These are phyloP conservation scores for Hypericum perforatum DNA, from an alignment of 345 rosid species.

Conservation along the genomic window DNA sequence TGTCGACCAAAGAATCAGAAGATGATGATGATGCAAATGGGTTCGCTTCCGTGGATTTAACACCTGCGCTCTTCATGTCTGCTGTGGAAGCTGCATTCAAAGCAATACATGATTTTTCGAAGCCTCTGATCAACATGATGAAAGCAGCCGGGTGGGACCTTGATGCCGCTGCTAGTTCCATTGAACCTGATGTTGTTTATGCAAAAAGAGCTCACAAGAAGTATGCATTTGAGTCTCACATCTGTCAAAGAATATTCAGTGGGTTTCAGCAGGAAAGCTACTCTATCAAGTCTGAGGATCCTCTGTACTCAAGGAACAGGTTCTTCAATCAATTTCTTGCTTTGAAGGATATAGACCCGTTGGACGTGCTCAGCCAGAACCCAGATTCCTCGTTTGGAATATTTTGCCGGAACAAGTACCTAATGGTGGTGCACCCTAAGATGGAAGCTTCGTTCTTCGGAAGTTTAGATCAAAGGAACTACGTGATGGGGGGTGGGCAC, in stretches of 20 bases:
- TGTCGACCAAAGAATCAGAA: slow-evolving; percentile 54
- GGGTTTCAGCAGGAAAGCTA: slow-evolving; percentile 67
- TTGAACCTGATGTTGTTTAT: slow-evolving; percentile 59
- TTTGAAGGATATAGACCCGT: slow-evolving; percentile 59
- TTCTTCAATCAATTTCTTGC: slow-evolving; percentile 66
- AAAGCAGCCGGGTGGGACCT: slow-evolving; percentile 94
- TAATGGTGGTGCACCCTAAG: slow-evolving; percentile 62
- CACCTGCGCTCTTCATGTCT: slow-evolving; percentile 48
- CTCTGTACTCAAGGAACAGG: slow-evolving; percentile 32
- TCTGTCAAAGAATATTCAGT: slow-evolving; percentile 68
- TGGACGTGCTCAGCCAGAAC: slow-evolving; percentile 57
- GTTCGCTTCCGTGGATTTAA: slow-evolving; percentile 41
- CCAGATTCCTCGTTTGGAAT: slow-evolving; percentile 63
- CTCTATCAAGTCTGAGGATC: slow-evolving; percentile 34
- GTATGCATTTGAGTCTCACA: slow-evolving; percentile 74
- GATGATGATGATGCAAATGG: slow-evolving; percentile 39
- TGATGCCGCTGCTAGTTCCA: slow-evolving; percentile 73
- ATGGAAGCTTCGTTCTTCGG: slow-evolving; percentile 91
- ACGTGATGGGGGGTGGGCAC: slow-evolving; percentile 61
- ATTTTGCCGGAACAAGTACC: slow-evolving; percentile 65
- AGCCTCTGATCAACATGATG: slow-evolving; percentile 81
- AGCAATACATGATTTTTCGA: slow-evolving; percentile 79
- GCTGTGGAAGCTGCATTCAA: slow-evolving; percentile 54
- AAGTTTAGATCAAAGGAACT: slow-evolving; percentile 62
- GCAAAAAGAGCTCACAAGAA: slow-evolving; percentile 82